Percentiles rank a stretch among this genome's conserved stretches.
These are phyloP conservation scores for Lophiotrema nucula DNA, from an alignment of 495 filamentous ascomycete species.

Conservation along the genomic window DNA sequence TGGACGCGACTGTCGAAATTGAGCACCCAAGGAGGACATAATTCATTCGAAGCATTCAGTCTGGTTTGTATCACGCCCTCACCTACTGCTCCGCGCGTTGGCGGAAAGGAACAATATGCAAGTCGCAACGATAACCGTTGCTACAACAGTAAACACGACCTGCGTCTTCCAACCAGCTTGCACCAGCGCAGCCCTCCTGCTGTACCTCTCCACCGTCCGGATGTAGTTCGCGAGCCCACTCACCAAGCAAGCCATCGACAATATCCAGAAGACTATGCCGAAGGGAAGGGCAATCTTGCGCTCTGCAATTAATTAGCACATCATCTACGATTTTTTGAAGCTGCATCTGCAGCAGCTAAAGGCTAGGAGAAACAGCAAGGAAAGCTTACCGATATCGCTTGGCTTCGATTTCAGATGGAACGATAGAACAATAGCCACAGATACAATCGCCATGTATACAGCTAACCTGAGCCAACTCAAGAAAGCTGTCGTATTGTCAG, in stretches of 20 bases:
- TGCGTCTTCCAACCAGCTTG: conserved; percentile 95
- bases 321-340: background rate
- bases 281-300: conserved; percentile 75
- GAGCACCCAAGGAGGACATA: no score
- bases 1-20: no score
- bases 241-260: conserved; percentile 70
- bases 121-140: conserved; percentile 75
- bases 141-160: conserved; percentile 71
- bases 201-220: conserved; percentile 82
- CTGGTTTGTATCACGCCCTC: no score
- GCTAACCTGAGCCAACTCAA: conserved; percentile 91
- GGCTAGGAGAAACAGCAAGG: no score
- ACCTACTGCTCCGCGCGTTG: conserved; percentile 38
- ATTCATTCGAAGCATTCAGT: no score
- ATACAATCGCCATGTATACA: conserved; percentile 86
- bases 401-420: conserved; percentile 84
- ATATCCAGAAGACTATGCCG: conserved; percentile 81
- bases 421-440: conserved; percentile 84
- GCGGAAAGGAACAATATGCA: conserved; percentile 69
- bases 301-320: conserved; percentile 47
- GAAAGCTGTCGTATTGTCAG: conserved; percentile 55
- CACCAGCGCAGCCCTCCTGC: conserved; percentile 73
- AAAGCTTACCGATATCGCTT: conserved; percentile 47
- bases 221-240: conserved; percentile 85
- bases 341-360: background rate